A percentile compares a stretch with the other conserved stretches of the same genome.
Conservation (phyloP, 2,329 filamentous ascomycete species). For the Arthrinium phaeospermum region DNA sequence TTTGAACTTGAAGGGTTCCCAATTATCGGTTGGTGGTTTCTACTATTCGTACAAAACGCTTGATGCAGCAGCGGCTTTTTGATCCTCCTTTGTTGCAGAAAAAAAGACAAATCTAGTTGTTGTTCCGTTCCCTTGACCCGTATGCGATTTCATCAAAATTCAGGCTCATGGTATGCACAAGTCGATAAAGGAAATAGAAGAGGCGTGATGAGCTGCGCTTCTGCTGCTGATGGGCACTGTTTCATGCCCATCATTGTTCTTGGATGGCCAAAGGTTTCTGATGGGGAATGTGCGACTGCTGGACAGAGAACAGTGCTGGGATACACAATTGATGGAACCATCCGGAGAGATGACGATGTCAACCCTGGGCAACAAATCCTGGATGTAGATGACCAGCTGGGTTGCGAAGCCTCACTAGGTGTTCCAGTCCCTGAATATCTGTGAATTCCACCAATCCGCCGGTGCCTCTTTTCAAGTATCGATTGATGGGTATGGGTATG, state of each 20-base stretch:
- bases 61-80: slow-evolving; percentile 24
- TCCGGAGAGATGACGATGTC: neutral
- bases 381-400: neutral
- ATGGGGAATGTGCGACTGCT: neutral
- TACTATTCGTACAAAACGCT: slow-evolving; percentile 18
- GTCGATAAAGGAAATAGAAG: slow-evolving; percentile 17
- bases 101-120: slow-evolving; percentile 25
- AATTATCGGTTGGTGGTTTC: slow-evolving; percentile 4
- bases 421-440: neutral
- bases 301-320: neutral
- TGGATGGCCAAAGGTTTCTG: neutral
- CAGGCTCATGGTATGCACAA: slow-evolving; percentile 20
- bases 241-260: neutral
- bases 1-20: neutral
- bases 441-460: neutral
- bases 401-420: neutral
- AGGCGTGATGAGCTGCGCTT: neutral
- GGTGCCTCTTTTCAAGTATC: neutral
- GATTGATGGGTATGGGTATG: slow-evolving; percentile 14
- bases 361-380: neutral
- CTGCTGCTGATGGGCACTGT: slow-evolving; percentile 4
- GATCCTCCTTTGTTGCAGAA: slow-evolving; percentile 26
- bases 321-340: neutral
- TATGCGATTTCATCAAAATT: slow-evolving; percentile 20
- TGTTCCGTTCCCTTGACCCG: slow-evolving; percentile 21